These are phyloP conservation scores for Babesia bovis DNA, from an alignment of 169 alveolate species.

Conservation along the genomic window DNA sequence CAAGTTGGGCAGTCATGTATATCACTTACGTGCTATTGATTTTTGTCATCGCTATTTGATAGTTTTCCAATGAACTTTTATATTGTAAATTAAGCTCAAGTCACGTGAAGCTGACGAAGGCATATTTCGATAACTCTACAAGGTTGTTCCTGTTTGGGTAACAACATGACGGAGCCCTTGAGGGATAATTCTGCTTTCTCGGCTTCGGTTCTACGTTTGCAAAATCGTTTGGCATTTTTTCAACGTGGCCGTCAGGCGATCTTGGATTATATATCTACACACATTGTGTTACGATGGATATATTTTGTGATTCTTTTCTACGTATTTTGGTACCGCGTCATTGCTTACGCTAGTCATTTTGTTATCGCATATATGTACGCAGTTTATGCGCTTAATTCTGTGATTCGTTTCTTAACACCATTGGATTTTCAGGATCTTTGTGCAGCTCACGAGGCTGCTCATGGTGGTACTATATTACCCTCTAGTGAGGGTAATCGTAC, in stretches of 20 bases:
- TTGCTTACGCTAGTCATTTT: constrained; percentile 58
- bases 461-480: constrained; percentile 77
- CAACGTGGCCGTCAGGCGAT: constrained; percentile 2
- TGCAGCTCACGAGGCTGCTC: constrained; percentile 74
- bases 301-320: constrained; percentile 44
- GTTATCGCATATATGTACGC: constrained; percentile 77
- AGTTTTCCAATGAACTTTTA: too few species aligned
- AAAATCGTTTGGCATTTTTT: too few species aligned
- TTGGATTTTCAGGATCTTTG: constrained; percentile 75
- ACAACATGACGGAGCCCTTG: too few species aligned
- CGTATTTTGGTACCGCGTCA: constrained; percentile 62
- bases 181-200: too few species aligned
- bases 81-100: too few species aligned
- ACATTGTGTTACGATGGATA: constrained; percentile 68
- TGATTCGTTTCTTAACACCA: constrained; percentile 74
- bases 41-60: too few species aligned
- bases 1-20: too few species aligned
- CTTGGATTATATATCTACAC: constrained; percentile 61
- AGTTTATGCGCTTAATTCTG: constrained; percentile 68
- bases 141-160: too few species aligned
- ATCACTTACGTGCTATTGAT: too few species aligned
- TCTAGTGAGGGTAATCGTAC: constrained; percentile 32
- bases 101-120: too few species aligned
- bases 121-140: too few species aligned
- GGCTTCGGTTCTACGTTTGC: too few species aligned